Base-by-base conservation (phyloP, 768 basidiomycete genomes). In the Leucosporidium creatinivorum region DNA sequence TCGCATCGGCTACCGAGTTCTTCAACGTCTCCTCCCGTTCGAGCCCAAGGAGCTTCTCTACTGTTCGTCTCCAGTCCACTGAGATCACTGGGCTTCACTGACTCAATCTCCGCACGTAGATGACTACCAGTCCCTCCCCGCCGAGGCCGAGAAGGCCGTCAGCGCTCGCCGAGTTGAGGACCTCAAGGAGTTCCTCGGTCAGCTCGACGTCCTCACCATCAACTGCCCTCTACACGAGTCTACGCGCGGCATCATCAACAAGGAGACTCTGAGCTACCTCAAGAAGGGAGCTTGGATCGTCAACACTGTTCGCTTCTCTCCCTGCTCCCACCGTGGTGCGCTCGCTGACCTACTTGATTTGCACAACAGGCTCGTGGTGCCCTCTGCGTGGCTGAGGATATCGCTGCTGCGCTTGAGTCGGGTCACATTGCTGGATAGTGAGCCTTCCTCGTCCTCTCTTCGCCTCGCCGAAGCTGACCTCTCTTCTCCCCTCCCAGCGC, bases 281-380 rank as follows among this genome's bases (percentile, higher is more conserved):
- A 94, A 94, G 84, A 87, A 88, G 77, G 91, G 90, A 58, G 84
- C 91, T 21, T 92, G 88, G 88, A 85, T 93, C 74, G 87, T 94
- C 76, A 94, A 94, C 84, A 76, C 75, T 6, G 72, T 70, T 52
- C 62, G 67, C 21, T 44, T 36, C n/a, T 52, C 5, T 33, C 33
- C 47, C 26, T n/a, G 5, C 30, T 28, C 4, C 30, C 25, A 3
- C 30, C n/a, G 23, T 15, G 33, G n/a, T 33, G 4, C 36, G 25
- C 33, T n/a, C 31, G 54, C 19, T 28, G 51, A 54, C 19, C 18
- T 49, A 48, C 39, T 44, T 8, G n/a, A 19, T 52, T 49, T 3
- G 31, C 23, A 47, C 36, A 17, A n/a, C 49, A 63, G 39, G 89
- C 90, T 61, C 89, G 91, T 73, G 92, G 92, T 54, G 92, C 92